Base-by-base conservation (phyloP, 176 grass and related monocot species). In the Paspalum notatum region DNA sequence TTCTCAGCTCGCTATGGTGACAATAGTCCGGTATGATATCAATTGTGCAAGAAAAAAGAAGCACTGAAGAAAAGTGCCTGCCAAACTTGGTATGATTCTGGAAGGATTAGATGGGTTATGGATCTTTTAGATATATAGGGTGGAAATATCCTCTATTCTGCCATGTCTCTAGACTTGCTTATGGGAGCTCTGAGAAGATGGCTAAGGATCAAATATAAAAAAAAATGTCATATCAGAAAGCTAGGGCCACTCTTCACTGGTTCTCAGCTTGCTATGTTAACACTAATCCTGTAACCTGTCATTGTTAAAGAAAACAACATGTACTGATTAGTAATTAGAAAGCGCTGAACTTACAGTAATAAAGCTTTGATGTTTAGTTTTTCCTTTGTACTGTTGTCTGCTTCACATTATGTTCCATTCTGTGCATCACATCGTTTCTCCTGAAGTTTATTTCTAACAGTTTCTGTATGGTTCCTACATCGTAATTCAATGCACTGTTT, bases 1-100 rank as follows among this genome's bases (percentile, higher is more conserved):
- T 63, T 77, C 57, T 77, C 57, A 65, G 87, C 87, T 89, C 87
- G 87, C 82, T 89, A 85, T 81, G 87, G 41, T 85, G 87, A 66
- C 50, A 59, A 85, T 72, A 89, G 7, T 74, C 16, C 25, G 43
- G 4, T 47, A 22, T 68, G n/a, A 0, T 60, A 8, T 50, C 25
- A 71, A 71, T 72, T 72, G 3, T 12, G 10, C 69, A 14, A 27
- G 4, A 58, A 58, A 58, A 39, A 67, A 66, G 27, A 39, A 42
- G 17, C 37, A 25, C 32, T 56, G 14, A 63, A n/a, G 24, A 9
- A 13, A 14, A 62, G 2, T 16, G 15, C 20, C 70, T 16, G 15
- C 20, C 70, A n/a, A 85, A 41, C 54, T 52, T 57, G 37, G 32
- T 57, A 37, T 50, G n/a, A 22, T 43, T 37, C 52, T 32, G 32